Evolutionary conservation across 345 rosid genomes (phyloP).

Genomic region (Acer yangbiense): DNA sequence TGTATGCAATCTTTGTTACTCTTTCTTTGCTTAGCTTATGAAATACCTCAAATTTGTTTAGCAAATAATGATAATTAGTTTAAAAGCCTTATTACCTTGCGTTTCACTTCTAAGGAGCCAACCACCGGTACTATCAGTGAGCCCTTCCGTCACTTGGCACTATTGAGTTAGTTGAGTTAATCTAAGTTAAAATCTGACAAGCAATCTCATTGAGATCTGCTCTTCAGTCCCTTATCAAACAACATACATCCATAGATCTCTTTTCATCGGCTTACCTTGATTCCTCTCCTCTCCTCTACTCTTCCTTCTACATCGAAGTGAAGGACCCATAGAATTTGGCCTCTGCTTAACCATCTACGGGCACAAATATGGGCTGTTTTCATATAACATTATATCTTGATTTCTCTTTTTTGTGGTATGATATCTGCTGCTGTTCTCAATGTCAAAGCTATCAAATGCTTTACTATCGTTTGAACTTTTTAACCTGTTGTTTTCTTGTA

Average conservation of each 20-base stretch:
- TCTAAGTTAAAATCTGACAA: constrained; percentile 3
- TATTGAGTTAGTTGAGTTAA: constrained; percentile 18
- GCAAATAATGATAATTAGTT: not conserved
- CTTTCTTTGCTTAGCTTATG: not conserved
- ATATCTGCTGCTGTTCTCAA: not conserved
- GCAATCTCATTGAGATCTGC: not conserved
- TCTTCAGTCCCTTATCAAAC: not conserved
- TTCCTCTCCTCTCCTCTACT: not conserved
- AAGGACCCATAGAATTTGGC: not conserved
- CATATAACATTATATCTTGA: not conserved
- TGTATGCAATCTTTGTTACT: not conserved
- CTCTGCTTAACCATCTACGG: too few species aligned
- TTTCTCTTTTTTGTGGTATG: not conserved
- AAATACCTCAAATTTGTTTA: not conserved
- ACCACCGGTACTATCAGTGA: constrained; percentile 3
- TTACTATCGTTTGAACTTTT: not conserved
- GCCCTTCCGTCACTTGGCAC: not conserved
- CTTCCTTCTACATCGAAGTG: not conserved
- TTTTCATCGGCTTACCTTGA: not conserved
- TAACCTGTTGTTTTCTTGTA: not conserved
- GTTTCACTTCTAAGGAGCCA: constrained; percentile 19
- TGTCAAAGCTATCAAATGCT: not conserved
- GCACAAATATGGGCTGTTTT: not conserved
- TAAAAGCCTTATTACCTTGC: constrained; percentile 18
- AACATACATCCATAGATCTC: not conserved